Evolutionary conservation across 2,329 filamentous ascomycete species (phyloP).

Genomic region (Calonectria hawksworthii): DNA sequence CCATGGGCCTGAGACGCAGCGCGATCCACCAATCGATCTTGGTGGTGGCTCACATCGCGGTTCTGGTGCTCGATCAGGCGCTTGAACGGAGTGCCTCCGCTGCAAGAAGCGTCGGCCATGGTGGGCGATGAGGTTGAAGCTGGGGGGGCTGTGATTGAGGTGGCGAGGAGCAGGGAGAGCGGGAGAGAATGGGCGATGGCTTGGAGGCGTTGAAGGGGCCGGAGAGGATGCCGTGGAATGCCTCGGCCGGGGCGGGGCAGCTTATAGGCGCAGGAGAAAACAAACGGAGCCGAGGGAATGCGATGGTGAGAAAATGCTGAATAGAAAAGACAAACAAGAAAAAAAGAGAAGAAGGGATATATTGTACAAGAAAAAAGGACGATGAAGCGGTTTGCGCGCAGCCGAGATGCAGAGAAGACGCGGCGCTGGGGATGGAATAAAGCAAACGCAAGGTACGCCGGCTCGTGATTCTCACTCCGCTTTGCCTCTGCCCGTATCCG

Average conservation of each 20-base stretch:
- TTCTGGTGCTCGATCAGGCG: slow-evolving; percentile 58
- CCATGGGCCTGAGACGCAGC: slow-evolving; percentile 44
- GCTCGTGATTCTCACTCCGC: slow-evolving; percentile 17
- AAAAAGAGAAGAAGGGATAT: neutral
- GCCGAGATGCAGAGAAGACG: neutral
- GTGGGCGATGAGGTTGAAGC: neutral
- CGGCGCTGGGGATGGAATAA: neutral
- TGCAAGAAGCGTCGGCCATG: slow-evolving; percentile 60
- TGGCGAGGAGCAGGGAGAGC: neutral
- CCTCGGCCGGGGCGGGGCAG: slow-evolving; percentile 36
- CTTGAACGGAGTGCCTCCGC: slow-evolving; percentile 59
- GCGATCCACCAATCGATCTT: slow-evolving; percentile 54
- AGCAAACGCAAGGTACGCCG: neutral
- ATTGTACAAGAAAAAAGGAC: neutral
- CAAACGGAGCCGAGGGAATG: slow-evolving; percentile 9
- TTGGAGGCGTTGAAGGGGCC: neutral
- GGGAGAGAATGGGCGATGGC: slow-evolving; percentile 10
- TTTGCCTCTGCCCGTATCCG: neutral
- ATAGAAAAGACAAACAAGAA: neutral
- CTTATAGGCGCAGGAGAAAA: slow-evolving; percentile 7
- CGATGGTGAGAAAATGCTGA: slow-evolving; percentile 15
- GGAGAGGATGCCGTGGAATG: slow-evolving; percentile 26
- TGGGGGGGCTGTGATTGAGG: neutral
- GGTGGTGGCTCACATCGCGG: slow-evolving; percentile 57
- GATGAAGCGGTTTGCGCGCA: neutral